phyloP scores from a whole-genome alignment of 768 basidiomycete species.

The Lactarius pseudohatsudake region DNA sequence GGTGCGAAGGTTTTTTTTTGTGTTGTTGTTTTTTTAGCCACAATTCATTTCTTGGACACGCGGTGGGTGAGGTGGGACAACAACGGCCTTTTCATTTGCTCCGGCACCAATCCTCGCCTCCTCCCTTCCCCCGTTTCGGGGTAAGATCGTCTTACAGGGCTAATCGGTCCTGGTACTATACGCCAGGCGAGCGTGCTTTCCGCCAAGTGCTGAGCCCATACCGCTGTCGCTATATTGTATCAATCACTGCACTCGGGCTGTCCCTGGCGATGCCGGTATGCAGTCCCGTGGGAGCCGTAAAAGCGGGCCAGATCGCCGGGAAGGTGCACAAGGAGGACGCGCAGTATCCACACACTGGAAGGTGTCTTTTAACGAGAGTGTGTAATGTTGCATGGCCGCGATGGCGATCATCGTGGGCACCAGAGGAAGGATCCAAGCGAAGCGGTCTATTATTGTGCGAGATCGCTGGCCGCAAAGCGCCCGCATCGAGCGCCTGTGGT shows the following conservation, averaged over 20 bases:
- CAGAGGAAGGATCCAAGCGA: too few relatives aligned
- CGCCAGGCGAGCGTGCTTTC: neutral
- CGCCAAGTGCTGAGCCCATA: neutral
- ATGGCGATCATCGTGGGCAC: slow-evolving; percentile 44
- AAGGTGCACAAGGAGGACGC: slow-evolving; percentile 31
- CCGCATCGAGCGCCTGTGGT: neutral
- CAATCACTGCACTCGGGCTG: neutral
- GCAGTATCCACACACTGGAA: slow-evolving; percentile 45
- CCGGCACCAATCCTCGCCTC: slow-evolving; percentile 6
- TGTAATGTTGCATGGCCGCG: slow-evolving; percentile 48
- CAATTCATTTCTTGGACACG: slow-evolving; percentile 7
- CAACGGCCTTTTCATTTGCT: slow-evolving; percentile 15
- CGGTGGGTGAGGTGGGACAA: neutral
- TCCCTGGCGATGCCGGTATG: neutral
- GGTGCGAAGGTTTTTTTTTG: neutral
- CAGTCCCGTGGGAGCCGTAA: neutral
- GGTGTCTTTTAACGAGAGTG: slow-evolving; percentile 43
- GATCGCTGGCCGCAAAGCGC: slow-evolving; percentile 42
- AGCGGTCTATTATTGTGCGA: too few relatives aligned
- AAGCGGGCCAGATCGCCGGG: neutral
- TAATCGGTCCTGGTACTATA: neutral
- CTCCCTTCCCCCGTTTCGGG: slow-evolving; percentile 7
- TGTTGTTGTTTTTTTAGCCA: slow-evolving; percentile 1
- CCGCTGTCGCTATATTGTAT: neutral
- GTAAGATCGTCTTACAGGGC: slow-evolving; percentile 5